These are phyloP conservation scores for Plasmodium vinckei DNA, from an alignment of 169 alveolate genomes.

Conservation along the genomic window DNA sequence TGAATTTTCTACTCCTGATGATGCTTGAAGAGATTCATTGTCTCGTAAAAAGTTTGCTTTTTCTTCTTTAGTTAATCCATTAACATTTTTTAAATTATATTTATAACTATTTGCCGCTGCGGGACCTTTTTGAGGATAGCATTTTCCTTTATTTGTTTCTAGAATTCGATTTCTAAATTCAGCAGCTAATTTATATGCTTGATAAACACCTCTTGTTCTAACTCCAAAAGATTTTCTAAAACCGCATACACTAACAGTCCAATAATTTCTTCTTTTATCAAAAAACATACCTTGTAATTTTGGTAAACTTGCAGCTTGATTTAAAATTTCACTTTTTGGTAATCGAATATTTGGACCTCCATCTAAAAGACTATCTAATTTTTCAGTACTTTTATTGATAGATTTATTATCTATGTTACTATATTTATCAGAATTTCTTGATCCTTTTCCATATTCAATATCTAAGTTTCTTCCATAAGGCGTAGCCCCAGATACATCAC, in stretches of 20 bases:
- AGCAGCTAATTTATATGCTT: slow-evolving; percentile 76
- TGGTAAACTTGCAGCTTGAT: slow-evolving; percentile 74
- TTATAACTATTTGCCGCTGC: slow-evolving; percentile 46
- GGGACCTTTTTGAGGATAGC: slow-evolving; percentile 54
- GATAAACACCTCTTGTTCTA: slow-evolving; percentile 77
- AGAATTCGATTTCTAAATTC: slow-evolving; percentile 71
- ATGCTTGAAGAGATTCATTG: neutral
- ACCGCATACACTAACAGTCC: slow-evolving; percentile 79
- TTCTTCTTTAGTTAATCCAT: slow-evolving; percentile 46
- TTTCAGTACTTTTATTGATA: slow-evolving; percentile 40
- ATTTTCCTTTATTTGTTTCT: slow-evolving; percentile 72
- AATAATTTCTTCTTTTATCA: slow-evolving; percentile 76
- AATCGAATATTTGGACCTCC: slow-evolving; percentile 38
- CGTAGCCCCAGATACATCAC: neutral
- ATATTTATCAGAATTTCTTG: slow-evolving; percentile 43
- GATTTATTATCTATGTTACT: slow-evolving; percentile 24
- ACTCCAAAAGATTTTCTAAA: slow-evolving; percentile 77
- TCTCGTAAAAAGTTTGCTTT: slow-evolving; percentile 8
- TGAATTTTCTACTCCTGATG: slow-evolving; percentile 6
- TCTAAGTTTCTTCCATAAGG: neutral
- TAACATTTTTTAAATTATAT: slow-evolving; percentile 33
- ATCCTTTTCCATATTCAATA: slow-evolving; percentile 7
- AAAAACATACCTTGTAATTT: slow-evolving; percentile 76
- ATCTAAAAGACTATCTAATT: slow-evolving; percentile 43
- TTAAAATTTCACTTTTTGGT: slow-evolving; percentile 77